Base-by-base conservation (phyloP, 345 rosid genomes). In the Citrus australasica region DNA sequence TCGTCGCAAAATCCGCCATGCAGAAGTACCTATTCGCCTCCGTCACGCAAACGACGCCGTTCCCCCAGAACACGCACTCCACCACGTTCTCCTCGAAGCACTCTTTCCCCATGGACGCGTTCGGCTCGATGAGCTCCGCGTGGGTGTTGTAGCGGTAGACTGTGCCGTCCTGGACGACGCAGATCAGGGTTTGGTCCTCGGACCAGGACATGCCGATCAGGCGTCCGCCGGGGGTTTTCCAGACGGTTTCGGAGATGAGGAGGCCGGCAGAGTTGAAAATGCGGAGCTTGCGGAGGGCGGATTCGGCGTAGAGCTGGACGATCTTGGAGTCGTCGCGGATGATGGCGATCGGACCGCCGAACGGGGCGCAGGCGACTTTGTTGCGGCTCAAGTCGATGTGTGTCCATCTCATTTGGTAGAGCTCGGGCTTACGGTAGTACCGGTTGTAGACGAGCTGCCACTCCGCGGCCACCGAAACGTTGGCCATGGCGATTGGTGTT, bases 281-380 rank as follows among this genome's bases (percentile, higher is more conserved):
- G n/a, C 99, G 92, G 62, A 96, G 97, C 74, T 94, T 96, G 16
- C 99, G 90, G 60, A 92, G 91, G 63, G 99, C 98, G n/a, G 99
- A 96, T 69, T 96, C 98, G 14, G 97, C 92, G 80, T 94, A 90
- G 56, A 96, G 94, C 82, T 96, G 99, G 42, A 96, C 99, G 79
- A 96, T 96, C 92, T 96, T 96, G 32, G 99, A 94, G 80, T 96
- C 99, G 76, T 96, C 99, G 25, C 98, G 92, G 86, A 96, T 96
- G 27, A 94, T 88, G 48, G 99, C 98, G 55, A 94, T 87, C 5
- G 99, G 98, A 13, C 98, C 98, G 16, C 99, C 98, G 79, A 85
- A 96, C 1, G 98, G 90, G 7, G 97, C 98, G 85, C 98, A 92
- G 22, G 99, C 99, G 46, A 94, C 94, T 82, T 90, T 96, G 88